Evolutionary conservation across 208 protist genomes (phyloP), one percentile per base, ranked within the genome.

Genomic region (Trypanosomatidae sp.): DNA sequence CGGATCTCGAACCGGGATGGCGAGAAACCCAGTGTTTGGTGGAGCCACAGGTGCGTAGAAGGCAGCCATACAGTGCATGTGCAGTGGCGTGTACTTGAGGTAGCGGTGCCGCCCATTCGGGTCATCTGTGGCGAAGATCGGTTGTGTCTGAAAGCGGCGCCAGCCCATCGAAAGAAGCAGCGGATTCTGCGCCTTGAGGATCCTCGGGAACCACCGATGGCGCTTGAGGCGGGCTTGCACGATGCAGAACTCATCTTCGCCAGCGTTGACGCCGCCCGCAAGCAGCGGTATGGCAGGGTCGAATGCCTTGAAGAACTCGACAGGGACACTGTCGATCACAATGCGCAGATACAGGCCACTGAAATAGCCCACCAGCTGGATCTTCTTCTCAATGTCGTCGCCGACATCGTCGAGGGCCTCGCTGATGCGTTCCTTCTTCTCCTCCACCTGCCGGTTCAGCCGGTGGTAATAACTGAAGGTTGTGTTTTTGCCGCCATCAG

Each of bases 41-140:
- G 99, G 98, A 13, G 95, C 90, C 7, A 99, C 77, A 4, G 99
- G 99, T 0, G 98, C 99, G 82, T 99, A 99, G 81, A 99, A 99
- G 12, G 93, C 91, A 1, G 97, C 98, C 9, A 97, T 69, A 79
- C 99, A 99, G 90, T 99, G 98, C 95, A 99, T 99, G 82, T 99
- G 98, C 76, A 99, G 82, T 5, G 99, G 99, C 9, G 99, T 99
- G 89, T 99, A 99, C 86, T 99, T 99, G 25, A 99, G 86, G 82
- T 99, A 97, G 15, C 98, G 88, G 72, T 97, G 89, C 33, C 98
- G 91, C 25, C 94, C 93, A 77, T 99, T 99, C 49, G 95, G 88
- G 74, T 99, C 98, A 83, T 99, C 92, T 39, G 96, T 93, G 56
- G 94, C 93, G 78, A 97, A 99, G 66, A 98, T 90, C 25, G 97